Conservation (phyloP, 306 rosid species). For the Datisca glomerata region DNA sequence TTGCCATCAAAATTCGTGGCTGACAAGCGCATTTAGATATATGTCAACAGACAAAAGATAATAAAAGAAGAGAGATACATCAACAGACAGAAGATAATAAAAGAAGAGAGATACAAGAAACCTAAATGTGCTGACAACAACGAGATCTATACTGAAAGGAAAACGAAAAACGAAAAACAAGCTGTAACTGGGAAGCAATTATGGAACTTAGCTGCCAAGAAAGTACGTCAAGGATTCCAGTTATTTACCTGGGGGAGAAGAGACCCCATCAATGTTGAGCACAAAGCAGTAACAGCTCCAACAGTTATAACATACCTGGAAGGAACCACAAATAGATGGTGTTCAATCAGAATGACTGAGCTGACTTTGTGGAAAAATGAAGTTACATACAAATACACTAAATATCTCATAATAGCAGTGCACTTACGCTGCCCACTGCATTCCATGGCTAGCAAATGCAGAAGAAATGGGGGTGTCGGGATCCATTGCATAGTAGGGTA, state of each 20-base stretch:
- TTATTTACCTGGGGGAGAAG: slow-evolving; percentile 80
- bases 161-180: too few relatives aligned
- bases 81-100: not conserved
- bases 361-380: too few relatives aligned
- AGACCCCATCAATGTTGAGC: slow-evolving; percentile 81
- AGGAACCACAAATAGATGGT: too few relatives aligned
- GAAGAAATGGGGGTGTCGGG: slow-evolving; percentile 92
- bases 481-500: slow-evolving; percentile 76
- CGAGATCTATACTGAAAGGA: too few relatives aligned
- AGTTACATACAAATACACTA: slow-evolving; percentile 7
- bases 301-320: slow-evolving; percentile 65
- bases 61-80: not conserved
- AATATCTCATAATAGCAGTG: slow-evolving; percentile 7
- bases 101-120: not conserved
- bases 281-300: slow-evolving; percentile 84
- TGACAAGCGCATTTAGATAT: slow-evolving; percentile 8
- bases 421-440: slow-evolving; percentile 94
- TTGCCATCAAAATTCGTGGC: slow-evolving; percentile 61
- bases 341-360: too few relatives aligned
- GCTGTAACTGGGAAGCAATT: too few relatives aligned
- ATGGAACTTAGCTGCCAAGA: not conserved
- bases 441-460: slow-evolving; percentile 69
- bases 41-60: not conserved
- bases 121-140: too few relatives aligned
- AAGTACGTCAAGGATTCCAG: not conserved